These are phyloP conservation scores for Psidium guajava DNA, from an alignment of 345 rosid genomes.

Conservation along the genomic window DNA sequence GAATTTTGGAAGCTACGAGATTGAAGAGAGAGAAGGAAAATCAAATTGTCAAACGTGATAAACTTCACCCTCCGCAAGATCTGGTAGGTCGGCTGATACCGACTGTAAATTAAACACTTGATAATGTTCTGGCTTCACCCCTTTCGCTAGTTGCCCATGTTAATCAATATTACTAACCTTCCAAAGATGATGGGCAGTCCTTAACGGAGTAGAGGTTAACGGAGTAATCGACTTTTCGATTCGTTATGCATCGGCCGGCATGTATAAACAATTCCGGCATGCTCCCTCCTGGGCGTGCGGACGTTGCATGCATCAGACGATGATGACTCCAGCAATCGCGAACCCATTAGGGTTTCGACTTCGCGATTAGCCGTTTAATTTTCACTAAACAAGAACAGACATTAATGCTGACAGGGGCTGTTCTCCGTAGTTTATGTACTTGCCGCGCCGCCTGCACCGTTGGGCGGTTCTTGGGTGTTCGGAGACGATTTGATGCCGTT, in stretches of 20 bases:
- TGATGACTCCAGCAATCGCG: background rate
- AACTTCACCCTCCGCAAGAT: background rate
- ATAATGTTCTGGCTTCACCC: background rate
- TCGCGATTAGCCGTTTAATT: background rate
- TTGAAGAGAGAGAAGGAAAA: background rate
- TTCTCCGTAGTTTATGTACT: background rate
- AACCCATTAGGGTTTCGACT: background rate
- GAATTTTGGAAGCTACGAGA: background rate
- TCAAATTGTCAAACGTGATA: background rate
- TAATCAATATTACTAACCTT: background rate
- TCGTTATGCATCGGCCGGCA: background rate
- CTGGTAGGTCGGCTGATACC: background rate
- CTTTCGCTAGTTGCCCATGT: background rate
- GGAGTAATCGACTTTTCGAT: background rate
- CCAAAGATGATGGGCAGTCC: background rate
- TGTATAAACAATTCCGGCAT: background rate
- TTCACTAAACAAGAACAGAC: background rate
- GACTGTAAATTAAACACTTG: no score
- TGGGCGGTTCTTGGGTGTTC: background rate
- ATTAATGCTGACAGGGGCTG: background rate
- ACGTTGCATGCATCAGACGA: background rate
- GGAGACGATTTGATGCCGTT: background rate
- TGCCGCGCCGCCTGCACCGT: background rate
- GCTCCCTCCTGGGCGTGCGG: background rate
- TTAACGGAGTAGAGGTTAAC: background rate